These are phyloP conservation scores for Clonostachys rosea DNA, from an alignment of 2,329 filamentous ascomycete species.

Conservation along the genomic window DNA sequence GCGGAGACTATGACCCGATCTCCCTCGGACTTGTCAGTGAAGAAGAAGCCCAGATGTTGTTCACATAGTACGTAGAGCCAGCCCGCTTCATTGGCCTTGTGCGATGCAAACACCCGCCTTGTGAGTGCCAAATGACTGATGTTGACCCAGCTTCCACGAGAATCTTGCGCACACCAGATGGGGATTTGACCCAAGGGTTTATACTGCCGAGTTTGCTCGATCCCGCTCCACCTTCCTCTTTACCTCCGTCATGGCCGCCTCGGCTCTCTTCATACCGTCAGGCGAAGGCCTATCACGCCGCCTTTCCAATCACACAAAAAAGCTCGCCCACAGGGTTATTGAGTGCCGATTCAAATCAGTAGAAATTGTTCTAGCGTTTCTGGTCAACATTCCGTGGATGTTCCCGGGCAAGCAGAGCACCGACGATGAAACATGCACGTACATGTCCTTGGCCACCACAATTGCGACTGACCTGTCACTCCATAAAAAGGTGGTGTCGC, in stretches of 20 bases:
- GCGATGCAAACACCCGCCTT: background rate
- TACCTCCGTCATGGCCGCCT: slow-evolving; percentile 65
- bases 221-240: slow-evolving; percentile 66
- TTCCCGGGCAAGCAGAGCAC: slow-evolving; percentile 61
- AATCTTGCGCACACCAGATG: slow-evolving; percentile 69
- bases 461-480: slow-evolving; percentile 66
- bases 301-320: slow-evolving; percentile 59
- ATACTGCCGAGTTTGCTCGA: slow-evolving; percentile 62
- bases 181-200: slow-evolving; percentile 65
- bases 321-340: slow-evolving; percentile 58
- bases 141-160: slow-evolving; percentile 56
- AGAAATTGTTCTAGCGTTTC: slow-evolving; percentile 70
- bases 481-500: slow-evolving; percentile 63
- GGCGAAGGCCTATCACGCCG: slow-evolving; percentile 61
- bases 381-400: slow-evolving; percentile 76
- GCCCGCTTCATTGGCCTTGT: background rate
- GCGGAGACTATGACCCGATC: slow-evolving; percentile 62
- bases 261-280: slow-evolving; percentile 62
- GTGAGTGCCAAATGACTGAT: background rate
- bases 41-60: slow-evolving; percentile 59
- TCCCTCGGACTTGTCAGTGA: slow-evolving; percentile 64
- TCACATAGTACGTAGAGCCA: slow-evolving; percentile 50
- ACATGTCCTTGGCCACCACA: slow-evolving; percentile 64
- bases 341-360: slow-evolving; percentile 61
- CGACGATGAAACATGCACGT: slow-evolving; percentile 69